phyloP scores from a whole-genome alignment of 129 eudicot species.

The Chrysanthemum makinoi region DNA sequence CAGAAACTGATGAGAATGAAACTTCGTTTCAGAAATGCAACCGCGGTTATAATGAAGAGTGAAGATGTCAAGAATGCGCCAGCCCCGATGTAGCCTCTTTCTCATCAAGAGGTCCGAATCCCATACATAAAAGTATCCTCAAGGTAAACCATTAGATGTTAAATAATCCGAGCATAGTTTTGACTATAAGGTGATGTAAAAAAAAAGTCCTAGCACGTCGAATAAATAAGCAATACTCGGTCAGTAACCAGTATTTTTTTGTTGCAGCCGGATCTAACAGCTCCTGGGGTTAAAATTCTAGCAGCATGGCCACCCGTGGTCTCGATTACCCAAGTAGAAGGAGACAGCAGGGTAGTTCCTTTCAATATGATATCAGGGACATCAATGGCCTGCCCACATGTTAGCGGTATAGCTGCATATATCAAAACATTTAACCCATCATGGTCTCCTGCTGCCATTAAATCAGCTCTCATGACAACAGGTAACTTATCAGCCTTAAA shows the following conservation, averaged over 20 bases:
- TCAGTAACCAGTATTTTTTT: not conserved
- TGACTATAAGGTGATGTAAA: no score
- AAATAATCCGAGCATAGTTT: no score
- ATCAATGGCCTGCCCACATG: slow-evolving; percentile 39
- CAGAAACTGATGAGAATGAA: not conserved
- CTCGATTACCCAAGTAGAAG: not conserved
- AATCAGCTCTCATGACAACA: slow-evolving; percentile 38
- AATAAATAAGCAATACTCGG: not conserved
- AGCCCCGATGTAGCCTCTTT: slow-evolving; percentile 22
- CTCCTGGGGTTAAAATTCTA: slow-evolving; percentile 33
- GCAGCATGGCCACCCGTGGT: slow-evolving; percentile 32
- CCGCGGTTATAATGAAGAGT: slow-evolving; percentile 25
- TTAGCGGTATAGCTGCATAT: slow-evolving; percentile 37
- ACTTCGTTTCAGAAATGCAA: slow-evolving; percentile 19
- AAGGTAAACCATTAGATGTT: slow-evolving; percentile 25
- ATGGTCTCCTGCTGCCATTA: slow-evolving; percentile 36
- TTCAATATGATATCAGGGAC: slow-evolving; percentile 32
- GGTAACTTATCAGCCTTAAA: slow-evolving; percentile 4
- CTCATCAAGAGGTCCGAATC: slow-evolving; percentile 33
- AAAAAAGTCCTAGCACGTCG: not conserved
- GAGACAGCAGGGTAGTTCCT: slow-evolving; percentile 13
- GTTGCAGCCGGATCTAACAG: slow-evolving; percentile 29
- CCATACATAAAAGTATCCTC: slow-evolving; percentile 15
- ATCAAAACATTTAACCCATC: slow-evolving; percentile 28
- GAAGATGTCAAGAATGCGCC: slow-evolving; percentile 14